These are phyloP conservation scores for Eucalyptus dawsonii DNA, from an alignment of 345 rosid species.

Conservation along the genomic window DNA sequence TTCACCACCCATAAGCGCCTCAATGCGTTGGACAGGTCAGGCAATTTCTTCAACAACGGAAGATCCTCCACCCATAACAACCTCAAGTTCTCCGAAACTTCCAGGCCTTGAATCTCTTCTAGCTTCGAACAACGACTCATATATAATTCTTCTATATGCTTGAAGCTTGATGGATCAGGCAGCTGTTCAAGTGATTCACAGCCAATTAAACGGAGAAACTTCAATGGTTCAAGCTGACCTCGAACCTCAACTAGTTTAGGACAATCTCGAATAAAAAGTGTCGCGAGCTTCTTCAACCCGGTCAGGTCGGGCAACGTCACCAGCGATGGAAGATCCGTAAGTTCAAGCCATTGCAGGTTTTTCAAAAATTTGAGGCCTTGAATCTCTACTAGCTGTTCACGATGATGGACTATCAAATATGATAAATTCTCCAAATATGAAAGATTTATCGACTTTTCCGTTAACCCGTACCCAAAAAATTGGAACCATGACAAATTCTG, in stretches of 20 bases:
- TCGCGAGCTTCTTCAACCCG: too few species aligned
- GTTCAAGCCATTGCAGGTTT: accelerated
- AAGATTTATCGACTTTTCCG: too few species aligned
- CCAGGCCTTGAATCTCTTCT: background rate
- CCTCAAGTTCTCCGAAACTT: too few species aligned
- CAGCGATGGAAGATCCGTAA: accelerated
- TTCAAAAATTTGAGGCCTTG: background rate
- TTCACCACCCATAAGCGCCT: too few species aligned
- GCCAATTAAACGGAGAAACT: accelerated
- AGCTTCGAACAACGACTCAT: accelerated
- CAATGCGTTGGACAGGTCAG: too few species aligned
- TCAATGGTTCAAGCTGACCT: too few species aligned
- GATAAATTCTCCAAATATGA: background rate
- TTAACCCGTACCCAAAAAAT: accelerated
- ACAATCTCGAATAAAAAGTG: too few species aligned
- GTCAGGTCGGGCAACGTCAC: background rate
- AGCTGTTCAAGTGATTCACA: too few species aligned
- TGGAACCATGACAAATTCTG: too few species aligned
- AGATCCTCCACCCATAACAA: background rate
- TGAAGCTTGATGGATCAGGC: too few species aligned
- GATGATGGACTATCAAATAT: accelerated
- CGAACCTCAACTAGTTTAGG: background rate
- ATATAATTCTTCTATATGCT: too few species aligned
- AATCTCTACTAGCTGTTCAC: background rate
- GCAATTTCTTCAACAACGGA: too few species aligned